Evolutionary conservation across 495 filamentous ascomycete genomes (phyloP).

Genomic region (Penicillium cinerascens): DNA sequence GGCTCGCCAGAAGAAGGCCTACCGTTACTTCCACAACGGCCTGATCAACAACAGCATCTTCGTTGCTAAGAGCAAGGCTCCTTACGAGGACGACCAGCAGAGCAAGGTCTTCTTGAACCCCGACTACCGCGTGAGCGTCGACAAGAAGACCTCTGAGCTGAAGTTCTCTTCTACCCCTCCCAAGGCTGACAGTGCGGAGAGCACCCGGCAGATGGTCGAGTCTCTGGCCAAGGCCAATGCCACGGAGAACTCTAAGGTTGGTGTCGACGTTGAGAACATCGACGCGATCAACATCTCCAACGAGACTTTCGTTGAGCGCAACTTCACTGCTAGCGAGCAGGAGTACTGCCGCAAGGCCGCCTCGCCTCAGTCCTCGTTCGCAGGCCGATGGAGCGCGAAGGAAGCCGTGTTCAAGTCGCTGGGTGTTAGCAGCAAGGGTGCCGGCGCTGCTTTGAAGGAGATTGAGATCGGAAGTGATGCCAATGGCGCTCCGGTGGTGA

Average conservation of each 20-base stretch:
- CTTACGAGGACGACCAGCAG: conserved; percentile 86
- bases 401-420: conserved; percentile 98
- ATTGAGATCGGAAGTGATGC: conserved; percentile 86
- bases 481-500: conserved; percentile 76
- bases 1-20: conserved; percentile 94
- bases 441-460: conserved; percentile 84
- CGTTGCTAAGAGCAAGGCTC: conserved; percentile 85
- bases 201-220: conserved; percentile 74
- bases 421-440: conserved; percentile 82
- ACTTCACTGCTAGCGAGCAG: conserved; percentile 82
- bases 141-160: conserved; percentile 78
- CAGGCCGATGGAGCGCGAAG: conserved; percentile 94
- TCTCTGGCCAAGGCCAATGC: conserved; percentile 70
- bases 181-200: conserved; percentile 52
- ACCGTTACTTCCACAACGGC: conserved; percentile 96
- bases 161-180: conserved; percentile 64
- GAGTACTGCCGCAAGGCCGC: conserved; percentile 79
- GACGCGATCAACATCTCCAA: conserved; percentile 84
- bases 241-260: conserved; percentile 73
- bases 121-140: conserved; percentile 75
- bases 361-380: conserved; percentile 77
- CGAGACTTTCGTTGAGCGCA: conserved; percentile 89
- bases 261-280: conserved; percentile 88
- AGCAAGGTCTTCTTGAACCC: conserved; percentile 89
- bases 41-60: conserved; percentile 97